Evolutionary conservation across 2,329 filamentous ascomycete genomes (phyloP).

Genomic region (Phialemonium atrogriseum): DNA sequence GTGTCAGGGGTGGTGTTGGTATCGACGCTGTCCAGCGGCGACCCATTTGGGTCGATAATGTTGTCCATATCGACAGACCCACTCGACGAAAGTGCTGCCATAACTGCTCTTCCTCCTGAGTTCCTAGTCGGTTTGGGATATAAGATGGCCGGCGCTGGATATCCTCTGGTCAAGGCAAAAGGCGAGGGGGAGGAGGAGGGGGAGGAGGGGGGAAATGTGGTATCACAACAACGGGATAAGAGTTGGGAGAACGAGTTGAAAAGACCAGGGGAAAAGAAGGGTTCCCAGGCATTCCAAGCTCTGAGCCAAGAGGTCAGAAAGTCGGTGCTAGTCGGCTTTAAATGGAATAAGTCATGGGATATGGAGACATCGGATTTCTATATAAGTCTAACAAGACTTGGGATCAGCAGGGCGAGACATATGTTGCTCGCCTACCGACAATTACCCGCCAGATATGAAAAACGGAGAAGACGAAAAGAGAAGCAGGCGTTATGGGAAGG

Average conservation of each 20-base stretch:
- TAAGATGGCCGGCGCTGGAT: too few relatives aligned
- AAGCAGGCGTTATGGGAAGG: conserved; percentile 2
- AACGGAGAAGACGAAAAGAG: conserved; percentile 3
- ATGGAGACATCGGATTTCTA: conserved; percentile 6
- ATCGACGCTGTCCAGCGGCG: conserved; percentile 25
- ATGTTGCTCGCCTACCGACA: conserved; percentile 13
- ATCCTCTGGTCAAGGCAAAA: too few relatives aligned
- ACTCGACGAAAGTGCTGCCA: conserved; percentile 16
- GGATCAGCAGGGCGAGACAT: conserved; percentile 7
- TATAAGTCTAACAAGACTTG: conserved; percentile 11
- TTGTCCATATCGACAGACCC: conserved; percentile 19
- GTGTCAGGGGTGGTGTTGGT: conserved; percentile 39
- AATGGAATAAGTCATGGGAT: not conserved
- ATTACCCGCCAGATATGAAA: conserved; percentile 20
- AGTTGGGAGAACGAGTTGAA: too few relatives aligned
- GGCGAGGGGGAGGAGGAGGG: too few relatives aligned
- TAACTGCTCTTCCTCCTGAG: conserved; percentile 6
- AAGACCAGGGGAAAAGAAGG: too few relatives aligned
- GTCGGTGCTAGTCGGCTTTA: not conserved
- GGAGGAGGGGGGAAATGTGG: too few relatives aligned
- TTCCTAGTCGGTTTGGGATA: not conserved
- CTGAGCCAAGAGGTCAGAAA: too few relatives aligned
- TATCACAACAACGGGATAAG: too few relatives aligned
- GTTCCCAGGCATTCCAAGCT: too few relatives aligned
- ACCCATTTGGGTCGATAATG: conserved; percentile 25